Evolutionary conservation across 1,139 yeast genomes (phyloP).

Genomic region (Hyphopichia pseudoburtonii): DNA sequence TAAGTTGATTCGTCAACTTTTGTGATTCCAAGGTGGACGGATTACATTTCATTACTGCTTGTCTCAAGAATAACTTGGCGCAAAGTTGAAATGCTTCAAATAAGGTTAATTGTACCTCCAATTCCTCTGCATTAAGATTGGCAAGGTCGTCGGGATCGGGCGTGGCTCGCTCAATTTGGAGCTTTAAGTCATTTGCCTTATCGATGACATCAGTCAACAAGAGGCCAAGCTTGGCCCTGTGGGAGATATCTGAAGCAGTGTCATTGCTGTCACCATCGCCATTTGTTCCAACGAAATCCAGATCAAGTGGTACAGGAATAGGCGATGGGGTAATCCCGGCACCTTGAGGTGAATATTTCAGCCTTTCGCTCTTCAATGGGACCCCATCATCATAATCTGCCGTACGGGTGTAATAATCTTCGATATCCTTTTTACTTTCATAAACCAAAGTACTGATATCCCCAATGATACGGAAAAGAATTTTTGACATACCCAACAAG

Average conservation of each 20-base stretch:
- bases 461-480: constrained; percentile 63
- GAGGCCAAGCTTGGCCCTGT: constrained; percentile 24
- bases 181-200: constrained; percentile 49
- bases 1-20: constrained; percentile 53
- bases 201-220: constrained; percentile 25
- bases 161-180: constrained; percentile 47
- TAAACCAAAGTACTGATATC: constrained; percentile 65
- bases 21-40: constrained; percentile 69
- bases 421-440: constrained; percentile 39
- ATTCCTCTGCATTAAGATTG: constrained; percentile 50
- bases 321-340: too few species aligned
- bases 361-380: too few species aligned
- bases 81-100: constrained; percentile 74
- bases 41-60: constrained; percentile 58
- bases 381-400: too few species aligned
- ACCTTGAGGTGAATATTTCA: too few species aligned
- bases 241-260: constrained; percentile 23
- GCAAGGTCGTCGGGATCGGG: constrained; percentile 56
- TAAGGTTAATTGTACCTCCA: constrained; percentile 65
- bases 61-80: constrained; percentile 66
- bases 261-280: constrained; percentile 7
- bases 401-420: constrained; percentile 12
- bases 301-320: constrained; percentile 4
- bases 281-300: too few species aligned
- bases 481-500: constrained; percentile 69